Percentiles rank a stretch among this genome's conserved stretches.
These are phyloP conservation scores for Avena atlantica DNA, from an alignment of 176 grass and related monocot species.

Conservation along the genomic window DNA sequence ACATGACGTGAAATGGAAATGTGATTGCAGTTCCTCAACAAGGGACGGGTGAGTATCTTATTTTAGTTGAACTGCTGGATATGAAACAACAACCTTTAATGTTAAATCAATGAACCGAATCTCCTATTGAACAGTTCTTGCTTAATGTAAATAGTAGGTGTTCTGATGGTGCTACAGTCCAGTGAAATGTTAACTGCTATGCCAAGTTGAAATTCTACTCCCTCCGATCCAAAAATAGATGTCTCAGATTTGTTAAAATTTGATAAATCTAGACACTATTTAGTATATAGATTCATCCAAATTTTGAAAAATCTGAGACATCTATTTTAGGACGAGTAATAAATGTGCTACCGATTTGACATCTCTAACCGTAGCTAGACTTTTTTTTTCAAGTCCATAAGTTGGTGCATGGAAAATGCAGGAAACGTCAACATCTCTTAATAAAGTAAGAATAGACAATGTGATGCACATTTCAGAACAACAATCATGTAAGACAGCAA, in stretches of 20 bases:
- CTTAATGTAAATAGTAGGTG: background rate
- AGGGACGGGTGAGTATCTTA: too few species aligned
- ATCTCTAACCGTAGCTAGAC: slow-evolving; percentile 3
- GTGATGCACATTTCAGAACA: slow-evolving; percentile 40
- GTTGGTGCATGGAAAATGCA: slow-evolving; percentile 34
- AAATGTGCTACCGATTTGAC: slow-evolving; percentile 20
- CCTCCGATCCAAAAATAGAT: too few species aligned
- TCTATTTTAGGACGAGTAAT: background rate
- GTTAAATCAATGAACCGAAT: slow-evolving; percentile 15
- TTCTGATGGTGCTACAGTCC: background rate
- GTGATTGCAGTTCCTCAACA: too few species aligned
- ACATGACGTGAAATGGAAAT: too few species aligned
- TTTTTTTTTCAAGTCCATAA: slow-evolving; percentile 13
- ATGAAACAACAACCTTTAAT: background rate
- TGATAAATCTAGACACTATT: too few species aligned
- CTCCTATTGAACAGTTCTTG: slow-evolving; percentile 18
- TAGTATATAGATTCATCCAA: too few species aligned
- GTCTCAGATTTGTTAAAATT: too few species aligned
- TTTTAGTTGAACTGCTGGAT: too few species aligned
- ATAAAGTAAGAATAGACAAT: slow-evolving; percentile 28
- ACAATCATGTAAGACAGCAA: slow-evolving; percentile 37
- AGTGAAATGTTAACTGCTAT: background rate
- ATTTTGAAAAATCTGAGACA: too few species aligned
- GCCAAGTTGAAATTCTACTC: slow-evolving; percentile 7
- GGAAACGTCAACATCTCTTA: slow-evolving; percentile 34